Conservation (phyloP, 768 basidiomycete species). For the Gautieria morchelliformis region DNA sequence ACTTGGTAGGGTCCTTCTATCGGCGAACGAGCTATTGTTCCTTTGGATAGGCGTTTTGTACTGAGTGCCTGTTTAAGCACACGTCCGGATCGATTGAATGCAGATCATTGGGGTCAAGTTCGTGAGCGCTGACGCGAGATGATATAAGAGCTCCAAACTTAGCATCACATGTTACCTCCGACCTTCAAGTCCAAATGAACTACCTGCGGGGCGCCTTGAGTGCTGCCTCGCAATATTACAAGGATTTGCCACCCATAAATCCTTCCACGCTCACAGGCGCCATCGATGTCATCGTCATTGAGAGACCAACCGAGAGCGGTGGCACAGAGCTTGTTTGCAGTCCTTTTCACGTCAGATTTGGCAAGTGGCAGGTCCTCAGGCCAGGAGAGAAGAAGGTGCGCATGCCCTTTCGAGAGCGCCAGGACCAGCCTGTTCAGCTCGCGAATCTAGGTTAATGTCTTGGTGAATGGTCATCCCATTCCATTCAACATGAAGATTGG, state of each 20-base stretch:
- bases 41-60: too few species aligned
- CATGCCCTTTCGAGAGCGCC: background rate
- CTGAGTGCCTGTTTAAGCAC: background rate
- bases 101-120: background rate
- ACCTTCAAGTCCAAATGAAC: constrained; percentile 44
- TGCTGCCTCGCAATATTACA: constrained; percentile 86
- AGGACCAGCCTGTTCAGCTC: constrained; percentile 2
- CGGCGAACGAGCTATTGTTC: too few species aligned
- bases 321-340: constrained; percentile 73
- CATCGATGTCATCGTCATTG: constrained; percentile 96
- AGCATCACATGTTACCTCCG: background rate
- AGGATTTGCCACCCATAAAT: constrained; percentile 77
- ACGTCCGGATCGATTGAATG: background rate
- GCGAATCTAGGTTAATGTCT: constrained; percentile 64
- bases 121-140: background rate
- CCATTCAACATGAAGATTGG: constrained; percentile 99
- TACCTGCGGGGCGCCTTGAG: constrained; percentile 83
- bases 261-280: constrained; percentile 96
- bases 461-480: constrained; percentile 75
- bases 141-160: background rate
- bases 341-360: constrained; percentile 96
- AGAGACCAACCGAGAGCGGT: constrained; percentile 55
- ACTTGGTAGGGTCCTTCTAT: background rate
- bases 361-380: constrained; percentile 90
- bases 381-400: constrained; percentile 88